Evolutionary conservation across 2,329 filamentous ascomycete species (phyloP).

Genomic region (Pseudocercospora cruenta): DNA sequence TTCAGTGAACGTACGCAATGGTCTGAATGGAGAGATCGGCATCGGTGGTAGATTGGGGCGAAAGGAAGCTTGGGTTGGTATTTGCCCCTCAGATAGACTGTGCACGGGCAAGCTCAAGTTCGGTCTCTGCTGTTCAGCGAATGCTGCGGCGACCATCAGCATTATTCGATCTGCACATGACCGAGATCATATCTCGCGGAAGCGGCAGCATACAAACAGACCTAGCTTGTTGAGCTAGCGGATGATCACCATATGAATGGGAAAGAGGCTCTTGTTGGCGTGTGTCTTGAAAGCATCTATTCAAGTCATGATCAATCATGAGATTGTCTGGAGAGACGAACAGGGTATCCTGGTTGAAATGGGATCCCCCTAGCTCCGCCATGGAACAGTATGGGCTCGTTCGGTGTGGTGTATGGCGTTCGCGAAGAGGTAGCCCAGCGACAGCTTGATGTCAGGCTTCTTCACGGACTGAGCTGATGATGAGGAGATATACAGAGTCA

Average conservation of each 20-base stretch:
- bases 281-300: conserved; percentile 11
- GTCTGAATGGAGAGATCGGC: conserved; percentile 24
- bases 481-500: conserved; percentile 7
- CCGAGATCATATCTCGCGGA: not conserved
- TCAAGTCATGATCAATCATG: conserved; percentile 22
- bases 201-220: conserved; percentile 15
- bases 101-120: conserved; percentile 15
- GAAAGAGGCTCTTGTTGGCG: conserved; percentile 10
- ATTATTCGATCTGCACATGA: not conserved
- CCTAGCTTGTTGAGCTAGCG: not conserved
- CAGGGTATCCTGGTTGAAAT: conserved; percentile 20
- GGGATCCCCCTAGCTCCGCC: conserved; percentile 7
- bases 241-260: not conserved
- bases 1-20: conserved; percentile 20
- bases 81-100: conserved; percentile 13
- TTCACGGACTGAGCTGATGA: not conserved
- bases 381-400: conserved; percentile 6
- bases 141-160: not conserved
- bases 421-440: not conserved
- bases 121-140: conserved; percentile 13
- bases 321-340: conserved; percentile 28
- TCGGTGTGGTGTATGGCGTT: not conserved
- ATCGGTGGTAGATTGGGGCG: conserved; percentile 25
- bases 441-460: not conserved
- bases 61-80: conserved; percentile 16